These are phyloP conservation scores for Clitopilus hobsonii DNA, from an alignment of 768 basidiomycete species.

Conservation along the genomic window DNA sequence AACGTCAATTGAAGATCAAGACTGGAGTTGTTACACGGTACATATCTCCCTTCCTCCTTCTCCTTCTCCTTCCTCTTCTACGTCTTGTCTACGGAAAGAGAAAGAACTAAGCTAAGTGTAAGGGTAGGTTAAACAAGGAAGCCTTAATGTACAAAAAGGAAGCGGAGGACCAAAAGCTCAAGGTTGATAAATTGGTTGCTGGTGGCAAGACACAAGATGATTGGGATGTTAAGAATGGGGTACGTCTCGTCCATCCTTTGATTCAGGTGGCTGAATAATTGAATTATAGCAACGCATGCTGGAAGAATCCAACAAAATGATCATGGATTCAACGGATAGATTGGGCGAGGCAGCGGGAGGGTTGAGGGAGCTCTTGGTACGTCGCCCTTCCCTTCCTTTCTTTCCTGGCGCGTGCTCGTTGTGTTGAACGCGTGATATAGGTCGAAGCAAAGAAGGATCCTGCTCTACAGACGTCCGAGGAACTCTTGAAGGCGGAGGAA, in stretches of 20 bases:
- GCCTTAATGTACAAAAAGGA: slow-evolving; percentile 62
- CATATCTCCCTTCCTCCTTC: slow-evolving; percentile 13
- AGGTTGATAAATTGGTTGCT: slow-evolving; percentile 57
- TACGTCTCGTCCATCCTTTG: no score
- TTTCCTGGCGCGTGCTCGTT: slow-evolving; percentile 1
- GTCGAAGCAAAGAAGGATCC: slow-evolving; percentile 38
- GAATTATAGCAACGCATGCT: slow-evolving; percentile 58
- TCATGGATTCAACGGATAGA: slow-evolving; percentile 57
- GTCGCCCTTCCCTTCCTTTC: slow-evolving; percentile 23
- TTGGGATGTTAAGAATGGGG: slow-evolving; percentile 76
- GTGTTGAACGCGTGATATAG: slow-evolving; percentile 15
- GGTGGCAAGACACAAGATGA: slow-evolving; percentile 51
- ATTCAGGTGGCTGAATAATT: no score
- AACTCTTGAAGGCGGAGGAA: slow-evolving; percentile 54
- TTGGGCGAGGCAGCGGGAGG: slow-evolving; percentile 61
- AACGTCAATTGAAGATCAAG: slow-evolving; percentile 77
- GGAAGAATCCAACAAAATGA: slow-evolving; percentile 81
- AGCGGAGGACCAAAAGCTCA: slow-evolving; percentile 49
- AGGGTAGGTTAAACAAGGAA: slow-evolving; percentile 62
- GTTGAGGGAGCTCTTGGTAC: slow-evolving; percentile 62
- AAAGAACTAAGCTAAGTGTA: not conserved
- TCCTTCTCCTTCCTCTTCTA: slow-evolving; percentile 5
- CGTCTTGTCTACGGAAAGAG: not conserved
- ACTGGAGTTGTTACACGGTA: slow-evolving; percentile 63
- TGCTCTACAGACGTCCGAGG: slow-evolving; percentile 35